A percentile compares a stretch with the other conserved stretches of the same genome.
phyloP scores from a whole-genome alignment of 805 yeast genomes.

The Myxozyma vanderwaltii region DNA sequence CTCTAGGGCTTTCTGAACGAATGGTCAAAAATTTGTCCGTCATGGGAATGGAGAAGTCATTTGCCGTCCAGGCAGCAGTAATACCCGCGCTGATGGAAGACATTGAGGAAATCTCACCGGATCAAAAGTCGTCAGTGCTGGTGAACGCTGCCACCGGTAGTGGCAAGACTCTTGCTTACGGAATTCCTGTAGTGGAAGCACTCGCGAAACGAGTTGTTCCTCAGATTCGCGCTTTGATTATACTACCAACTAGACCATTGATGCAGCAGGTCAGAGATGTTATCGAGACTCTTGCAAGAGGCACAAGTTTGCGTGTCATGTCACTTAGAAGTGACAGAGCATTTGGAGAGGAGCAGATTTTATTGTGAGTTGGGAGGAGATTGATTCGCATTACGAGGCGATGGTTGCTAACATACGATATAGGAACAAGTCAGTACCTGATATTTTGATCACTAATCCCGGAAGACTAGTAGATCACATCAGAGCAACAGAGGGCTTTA shows the following conservation, averaged over 20 bases:
- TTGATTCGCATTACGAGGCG: neutral
- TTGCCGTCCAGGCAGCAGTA: constrained; percentile 75
- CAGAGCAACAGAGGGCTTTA: constrained; percentile 88
- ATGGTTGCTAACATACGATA: neutral
- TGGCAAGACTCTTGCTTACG: constrained; percentile 90
- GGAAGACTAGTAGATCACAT: constrained; percentile 86
- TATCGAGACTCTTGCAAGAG: constrained; percentile 59
- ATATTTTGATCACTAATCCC: constrained; percentile 43
- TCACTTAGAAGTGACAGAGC: constrained; percentile 60
- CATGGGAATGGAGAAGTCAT: constrained; percentile 58
- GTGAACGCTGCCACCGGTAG: constrained; percentile 96
- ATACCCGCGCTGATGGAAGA: constrained; percentile 56
- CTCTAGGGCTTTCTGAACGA: constrained; percentile 49
- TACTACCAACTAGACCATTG: constrained; percentile 90
- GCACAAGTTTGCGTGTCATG: constrained; percentile 65
- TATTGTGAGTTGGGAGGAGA: constrained; percentile 42
- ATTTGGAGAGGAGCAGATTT: constrained; percentile 61
- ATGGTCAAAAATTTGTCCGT: constrained; percentile 52
- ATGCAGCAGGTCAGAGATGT: constrained; percentile 78
- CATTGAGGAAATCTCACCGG: constrained; percentile 42
- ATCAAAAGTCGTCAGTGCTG: constrained; percentile 57
- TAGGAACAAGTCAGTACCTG: constrained; percentile 46
- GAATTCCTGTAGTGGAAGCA: constrained; percentile 76
- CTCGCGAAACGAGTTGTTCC: constrained; percentile 68
- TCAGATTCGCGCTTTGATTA: constrained; percentile 67